Base-by-base conservation (phyloP, 2,329 filamentous ascomycete genomes). In the Sordariomycetes sp. region DNA sequence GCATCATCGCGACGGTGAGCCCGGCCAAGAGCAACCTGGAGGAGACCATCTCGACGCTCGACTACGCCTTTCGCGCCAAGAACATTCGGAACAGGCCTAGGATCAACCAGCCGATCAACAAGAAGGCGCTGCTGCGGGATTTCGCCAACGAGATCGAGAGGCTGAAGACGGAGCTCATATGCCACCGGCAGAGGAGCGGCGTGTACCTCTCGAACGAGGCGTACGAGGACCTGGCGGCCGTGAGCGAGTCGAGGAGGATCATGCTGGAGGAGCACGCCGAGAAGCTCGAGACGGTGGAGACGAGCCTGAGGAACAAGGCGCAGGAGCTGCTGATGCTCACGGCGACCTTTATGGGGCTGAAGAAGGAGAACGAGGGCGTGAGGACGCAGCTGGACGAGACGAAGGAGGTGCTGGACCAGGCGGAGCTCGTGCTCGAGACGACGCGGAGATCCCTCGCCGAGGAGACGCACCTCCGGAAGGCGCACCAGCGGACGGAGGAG, bases 11-110 rank as follows among this genome's bases (percentile, higher is more conserved):
- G 6, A 99, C 94, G 0, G 82, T 99, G 48, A 97, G 94, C 2
- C 92, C 94, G 1, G 90, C 92, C 8, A 95, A 94, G 71, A 92
- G 87, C 72, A 99, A 97, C 65, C 78, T 99, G 1, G 94, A 99
- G 68, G 94, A 99, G 72, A 99, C 95, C 0, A 97, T 99, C 60
- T 97, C 94, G 0, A 99, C 95, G 0, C 80, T 99, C 1, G 94
- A 99, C 70, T 99, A 99, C 68, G 95, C 94, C 12, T 97, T 97
- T 74, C 84, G 94, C 53, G 94, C 94, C 18, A 99, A 99, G 77
- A 97, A 99, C 65, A 99, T 99, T 66, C 88, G 90, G 55, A 99
- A 99, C 72, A 97, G 97, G 72, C 95, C 94, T 0, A 94, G 99
- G 68, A 80, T 96, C 65, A 99, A 97, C 71, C 89, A 90, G 54